Base-by-base conservation (phyloP, 768 basidiomycete species). In the Serpula lacrymans region DNA sequence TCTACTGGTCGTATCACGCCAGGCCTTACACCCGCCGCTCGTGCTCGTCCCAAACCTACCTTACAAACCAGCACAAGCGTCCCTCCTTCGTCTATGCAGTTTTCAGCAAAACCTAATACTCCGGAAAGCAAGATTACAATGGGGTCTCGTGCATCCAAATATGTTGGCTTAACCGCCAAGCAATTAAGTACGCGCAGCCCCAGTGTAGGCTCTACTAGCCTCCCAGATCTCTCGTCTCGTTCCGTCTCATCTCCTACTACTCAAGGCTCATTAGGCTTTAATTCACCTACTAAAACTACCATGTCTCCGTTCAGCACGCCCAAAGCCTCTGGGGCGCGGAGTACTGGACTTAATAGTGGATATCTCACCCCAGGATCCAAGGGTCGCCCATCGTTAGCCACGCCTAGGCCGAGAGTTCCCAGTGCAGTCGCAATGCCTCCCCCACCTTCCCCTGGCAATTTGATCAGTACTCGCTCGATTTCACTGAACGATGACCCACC, bases 141-240 rank as follows among this genome's bases (percentile, higher is more conserved):
- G 5, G 90, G 90, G 3, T 89, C 89, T 3, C 72, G 91, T 32
- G 90, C 91, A 8, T 84, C 86, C 30, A 87, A 84, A 59, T 93
- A 92, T 57, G 69, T 84, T 23, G 79, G 81, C 12, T 79, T 92
- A 77, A 93, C 88, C 1, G 90, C 90, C 1, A 79, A 84, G 55
- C 87, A 91, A 50, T 73, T 94, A 44, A 78, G 60, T 55, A 74
- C 69, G 17, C 75, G 74, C 37, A 11, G 54, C 10, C 41, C 39
- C 14, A 32, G 26, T 8, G 25, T 38, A 7, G 36, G 43, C 22
- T 37, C 53, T 14, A 6, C 20, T n/a, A 33, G 37, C 39, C 44
- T 39, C 22, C 42, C 49, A 11, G 60, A 58, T 31, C 41, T 47
- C 37, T 45, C 35, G 37, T 53, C 54, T 34, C 53, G 45, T 38